Evolutionary conservation across 441 rosid species (phyloP).

Genomic region (Arabidopsis lyrata): DNA sequence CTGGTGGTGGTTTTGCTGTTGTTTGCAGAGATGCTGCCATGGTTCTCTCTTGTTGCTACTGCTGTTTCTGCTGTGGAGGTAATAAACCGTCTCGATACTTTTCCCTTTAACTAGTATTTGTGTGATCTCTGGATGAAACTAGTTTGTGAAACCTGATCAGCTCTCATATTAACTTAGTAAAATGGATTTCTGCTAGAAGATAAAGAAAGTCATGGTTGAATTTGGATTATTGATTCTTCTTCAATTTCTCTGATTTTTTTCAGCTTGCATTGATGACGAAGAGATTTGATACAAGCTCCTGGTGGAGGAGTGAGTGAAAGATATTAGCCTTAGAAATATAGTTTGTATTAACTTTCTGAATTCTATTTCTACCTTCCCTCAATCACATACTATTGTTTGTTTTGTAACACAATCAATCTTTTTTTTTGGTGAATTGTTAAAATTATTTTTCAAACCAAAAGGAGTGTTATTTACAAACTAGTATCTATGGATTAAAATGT

Average conservation of each 20-base stretch:
- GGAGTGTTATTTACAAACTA: no score
- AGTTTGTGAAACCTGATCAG: neutral
- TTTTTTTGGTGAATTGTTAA: no score
- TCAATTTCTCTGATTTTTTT: neutral
- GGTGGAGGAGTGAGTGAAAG: conserved; percentile 8
- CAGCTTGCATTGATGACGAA: conserved; percentile 42
- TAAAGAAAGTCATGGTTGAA: neutral
- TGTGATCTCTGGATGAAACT: neutral
- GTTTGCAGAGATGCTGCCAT: conserved; percentile 53
- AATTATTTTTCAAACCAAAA: no score
- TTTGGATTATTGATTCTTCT: neutral
- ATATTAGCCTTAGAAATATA: neutral
- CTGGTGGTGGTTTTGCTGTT: conserved; percentile 22
- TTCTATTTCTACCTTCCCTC: neutral
- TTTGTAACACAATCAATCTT: no score
- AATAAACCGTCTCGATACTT: neutral
- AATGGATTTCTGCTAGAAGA: neutral
- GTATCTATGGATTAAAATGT: neutral
- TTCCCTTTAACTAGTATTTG: neutral
- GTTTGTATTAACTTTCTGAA: conserved; percentile 11
- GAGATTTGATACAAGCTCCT: conserved; percentile 24
- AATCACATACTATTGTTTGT: conserved; percentile 8
- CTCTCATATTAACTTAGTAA: neutral
- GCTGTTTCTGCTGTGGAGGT: conserved; percentile 86
- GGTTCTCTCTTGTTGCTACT: conserved; percentile 66